phyloP scores from a whole-genome alignment of 768 basidiomycete genomes.

The Exidia glandulosa region DNA sequence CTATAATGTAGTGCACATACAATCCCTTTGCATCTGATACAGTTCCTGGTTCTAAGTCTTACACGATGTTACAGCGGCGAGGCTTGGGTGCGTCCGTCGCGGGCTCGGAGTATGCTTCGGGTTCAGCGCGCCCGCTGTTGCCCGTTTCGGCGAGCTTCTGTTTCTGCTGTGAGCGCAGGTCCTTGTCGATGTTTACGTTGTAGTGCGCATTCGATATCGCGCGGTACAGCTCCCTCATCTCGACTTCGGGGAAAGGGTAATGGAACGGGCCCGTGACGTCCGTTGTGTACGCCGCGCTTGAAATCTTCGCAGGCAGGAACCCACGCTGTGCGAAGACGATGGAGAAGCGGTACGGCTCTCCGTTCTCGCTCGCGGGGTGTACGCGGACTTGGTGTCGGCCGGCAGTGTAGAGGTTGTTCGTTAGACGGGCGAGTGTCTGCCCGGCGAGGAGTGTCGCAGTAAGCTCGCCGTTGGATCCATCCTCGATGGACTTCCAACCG shows the following conservation, averaged over 20 bases:
- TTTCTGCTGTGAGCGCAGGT: conserved; percentile 5
- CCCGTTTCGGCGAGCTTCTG: not conserved
- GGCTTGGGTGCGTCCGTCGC: too few species aligned
- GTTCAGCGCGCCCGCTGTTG: not conserved
- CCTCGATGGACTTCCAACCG: conserved; percentile 9
- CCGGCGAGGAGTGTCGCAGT: conserved; percentile 11
- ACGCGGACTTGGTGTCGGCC: conserved; percentile 11
- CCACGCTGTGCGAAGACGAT: conserved; percentile 10
- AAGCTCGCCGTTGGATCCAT: conserved; percentile 5
- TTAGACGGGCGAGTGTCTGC: conserved; percentile 8
- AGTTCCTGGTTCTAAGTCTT: too few species aligned
- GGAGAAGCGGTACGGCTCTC: conserved; percentile 7
- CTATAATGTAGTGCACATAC: not conserved
- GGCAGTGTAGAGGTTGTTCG: conserved; percentile 8
- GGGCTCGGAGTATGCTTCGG: too few species aligned
- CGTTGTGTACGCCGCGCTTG: conserved; percentile 6
- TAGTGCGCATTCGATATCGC: conserved; percentile 9
- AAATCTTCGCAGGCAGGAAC: conserved; percentile 5
- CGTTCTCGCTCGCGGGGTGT: not conserved
- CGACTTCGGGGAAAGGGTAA: conserved; percentile 1
- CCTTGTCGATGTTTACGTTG: conserved; percentile 8
- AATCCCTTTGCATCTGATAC: not conserved
- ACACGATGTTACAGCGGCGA: too few species aligned
- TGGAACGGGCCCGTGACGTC: conserved; percentile 6
- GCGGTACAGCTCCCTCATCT: conserved; percentile 7